Base-by-base conservation (phyloP, 164 flowering plant species). In the Macadamia integrifolia region DNA sequence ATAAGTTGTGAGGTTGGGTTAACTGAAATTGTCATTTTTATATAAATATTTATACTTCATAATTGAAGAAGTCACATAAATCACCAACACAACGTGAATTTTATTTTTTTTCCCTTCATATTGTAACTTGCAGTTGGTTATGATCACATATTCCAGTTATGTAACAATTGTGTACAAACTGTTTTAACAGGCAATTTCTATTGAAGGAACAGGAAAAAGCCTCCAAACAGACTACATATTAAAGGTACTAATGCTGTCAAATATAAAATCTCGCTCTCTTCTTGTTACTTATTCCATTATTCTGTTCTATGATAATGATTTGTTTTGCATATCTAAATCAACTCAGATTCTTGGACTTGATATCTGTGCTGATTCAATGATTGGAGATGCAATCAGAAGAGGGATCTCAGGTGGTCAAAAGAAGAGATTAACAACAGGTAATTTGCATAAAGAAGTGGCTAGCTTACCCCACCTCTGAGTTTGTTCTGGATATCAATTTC, bases 341-440 rank as follows among this genome's bases (percentile, higher is more conserved):
- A 3, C 7, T 35, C 67, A 77, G 80, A 68, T 77, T n/a, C 73
- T 77, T 57, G 80, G 80, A 42, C 57, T 77, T 13, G 77, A 77
- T 61, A 58, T 68, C 1, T 77, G 80, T 48, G 71, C 74, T 43
- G 77, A 77, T 61, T 68, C 60, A 8, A 42, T 68, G 32, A 77
- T 77, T 6, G 80, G 80, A 65, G 69, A 74, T 64, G 70, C 71
- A 10, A 64, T 77, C 77, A 68, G 46, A 57, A 65, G 74, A 66
- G 79, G 79, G n/a, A 56, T 76, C 49, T 76, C 79, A 42, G 79
- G 79, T 14, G 79, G 76, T 50, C 75, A 76, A 62, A 76, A 72
- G 74, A 76, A 76, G 62, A 64, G 79, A 55, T 49, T 72, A 23
- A 72, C 76, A 6, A 76, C 79, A 72, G 79, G 77, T 74, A 30